phyloP scores from a whole-genome alignment of 805 yeast species.

The Yarrowia divulgata region DNA sequence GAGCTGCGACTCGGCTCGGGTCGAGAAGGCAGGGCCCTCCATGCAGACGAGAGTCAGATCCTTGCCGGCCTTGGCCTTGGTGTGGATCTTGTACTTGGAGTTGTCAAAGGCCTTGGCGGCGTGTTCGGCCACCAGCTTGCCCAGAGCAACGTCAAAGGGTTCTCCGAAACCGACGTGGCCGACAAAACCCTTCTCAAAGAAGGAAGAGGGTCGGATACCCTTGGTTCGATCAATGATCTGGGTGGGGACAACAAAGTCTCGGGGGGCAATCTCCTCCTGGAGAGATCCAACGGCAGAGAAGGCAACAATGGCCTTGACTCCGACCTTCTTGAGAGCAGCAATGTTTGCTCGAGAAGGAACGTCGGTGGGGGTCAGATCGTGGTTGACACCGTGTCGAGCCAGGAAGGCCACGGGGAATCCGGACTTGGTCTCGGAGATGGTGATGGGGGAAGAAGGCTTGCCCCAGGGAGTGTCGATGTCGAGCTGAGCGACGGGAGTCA shows the following conservation, averaged over 20 bases:
- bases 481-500: constrained; percentile 84
- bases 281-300: constrained; percentile 97
- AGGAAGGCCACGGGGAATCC: constrained; percentile 92
- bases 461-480: constrained; percentile 97
- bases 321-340: constrained; percentile 89
- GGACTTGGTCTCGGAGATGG: constrained; percentile 75
- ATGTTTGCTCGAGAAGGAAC: constrained; percentile 95
- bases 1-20: constrained; percentile 92
- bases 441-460: constrained; percentile 89
- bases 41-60: constrained; percentile 90
- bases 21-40: constrained; percentile 99
- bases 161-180: constrained; percentile 98
- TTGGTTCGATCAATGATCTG: constrained; percentile 97
- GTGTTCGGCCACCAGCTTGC: constrained; percentile 67
- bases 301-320: constrained; percentile 87
- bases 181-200: constrained; percentile 90
- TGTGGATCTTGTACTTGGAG: constrained; percentile 63
- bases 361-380: constrained; percentile 86
- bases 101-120: constrained; percentile 45
- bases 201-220: constrained; percentile 89
- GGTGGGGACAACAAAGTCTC: constrained; percentile 96
- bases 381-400: constrained; percentile 93
- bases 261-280: constrained; percentile 85
- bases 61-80: constrained; percentile 68
- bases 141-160: constrained; percentile 84